These are phyloP conservation scores for Ogataea dorogensis DNA, from an alignment of 805 yeast genomes.

Conservation along the genomic window DNA sequence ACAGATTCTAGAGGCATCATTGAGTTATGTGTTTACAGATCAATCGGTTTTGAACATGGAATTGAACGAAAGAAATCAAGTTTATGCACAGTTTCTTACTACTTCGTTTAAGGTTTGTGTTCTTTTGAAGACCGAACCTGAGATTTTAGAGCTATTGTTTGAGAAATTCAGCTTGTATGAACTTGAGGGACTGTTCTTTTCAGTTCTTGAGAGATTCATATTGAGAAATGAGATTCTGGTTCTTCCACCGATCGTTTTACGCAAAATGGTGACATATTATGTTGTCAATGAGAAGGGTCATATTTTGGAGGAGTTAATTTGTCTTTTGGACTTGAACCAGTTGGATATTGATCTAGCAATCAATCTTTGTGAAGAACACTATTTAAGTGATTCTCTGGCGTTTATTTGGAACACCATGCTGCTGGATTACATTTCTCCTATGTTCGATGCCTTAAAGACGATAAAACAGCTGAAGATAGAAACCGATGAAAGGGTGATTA, in stretches of 20 bases:
- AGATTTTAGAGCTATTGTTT: slow-evolving; percentile 43
- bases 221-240: slow-evolving; percentile 42
- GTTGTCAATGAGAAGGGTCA: slow-evolving; percentile 41
- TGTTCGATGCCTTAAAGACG: slow-evolving; percentile 53
- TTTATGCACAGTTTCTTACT: slow-evolving; percentile 33
- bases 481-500: slow-evolving; percentile 12
- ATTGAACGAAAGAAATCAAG: slow-evolving; percentile 14
- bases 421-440: slow-evolving; percentile 69
- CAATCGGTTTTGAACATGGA: slow-evolving; percentile 10
- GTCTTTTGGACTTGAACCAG: slow-evolving; percentile 61
- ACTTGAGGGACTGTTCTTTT: slow-evolving; percentile 44
- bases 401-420: slow-evolving; percentile 73
- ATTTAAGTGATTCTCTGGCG: slow-evolving; percentile 59
- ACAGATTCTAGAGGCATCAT: slow-evolving; percentile 53
- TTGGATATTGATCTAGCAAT: slow-evolving; percentile 80
- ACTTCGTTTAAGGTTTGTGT: slow-evolving; percentile 42
- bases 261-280: slow-evolving; percentile 56
- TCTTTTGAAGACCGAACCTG: slow-evolving; percentile 36
- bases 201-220: slow-evolving; percentile 51
- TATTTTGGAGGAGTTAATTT: slow-evolving; percentile 62
- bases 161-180: slow-evolving; percentile 41
- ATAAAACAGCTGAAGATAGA: slow-evolving; percentile 20
- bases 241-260: slow-evolving; percentile 64
- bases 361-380: slow-evolving; percentile 52
- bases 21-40: slow-evolving; percentile 41